These are phyloP conservation scores for Dovyalis caffra DNA, from an alignment of 345 rosid species.

Conservation along the genomic window DNA sequence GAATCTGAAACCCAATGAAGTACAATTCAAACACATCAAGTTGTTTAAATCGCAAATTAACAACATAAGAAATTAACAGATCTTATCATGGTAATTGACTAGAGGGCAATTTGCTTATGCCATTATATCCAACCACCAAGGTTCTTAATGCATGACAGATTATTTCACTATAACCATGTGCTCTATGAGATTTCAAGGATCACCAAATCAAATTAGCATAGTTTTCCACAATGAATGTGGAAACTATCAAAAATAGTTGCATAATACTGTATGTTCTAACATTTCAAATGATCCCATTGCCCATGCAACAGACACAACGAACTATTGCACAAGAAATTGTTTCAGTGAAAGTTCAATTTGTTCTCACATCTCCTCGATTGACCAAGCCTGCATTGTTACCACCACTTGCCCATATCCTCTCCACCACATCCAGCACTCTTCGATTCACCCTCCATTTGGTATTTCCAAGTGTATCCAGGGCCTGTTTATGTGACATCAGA, in stretches of 20 bases:
- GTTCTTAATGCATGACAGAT: background rate
- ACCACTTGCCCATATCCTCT: constrained; percentile 32
- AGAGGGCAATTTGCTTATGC: background rate
- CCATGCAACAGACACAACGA: background rate
- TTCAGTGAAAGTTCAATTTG: constrained; percentile 10
- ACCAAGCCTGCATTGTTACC: constrained; percentile 36
- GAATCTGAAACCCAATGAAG: constrained; percentile 24
- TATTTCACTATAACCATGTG: background rate
- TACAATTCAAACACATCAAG: background rate
- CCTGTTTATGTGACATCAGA: constrained; percentile 20
- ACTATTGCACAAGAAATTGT: background rate
- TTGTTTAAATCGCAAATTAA: background rate
- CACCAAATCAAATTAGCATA: background rate
- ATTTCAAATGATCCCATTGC: constrained; percentile 3
- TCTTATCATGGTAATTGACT: background rate
- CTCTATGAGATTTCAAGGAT: background rate
- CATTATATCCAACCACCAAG: background rate
- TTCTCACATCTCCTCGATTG: constrained; percentile 30
- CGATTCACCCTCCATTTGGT: constrained; percentile 39
- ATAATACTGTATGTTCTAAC: background rate
- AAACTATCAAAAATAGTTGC: background rate
- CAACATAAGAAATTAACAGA: background rate
- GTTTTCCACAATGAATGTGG: background rate
- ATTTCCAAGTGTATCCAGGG: constrained; percentile 33
- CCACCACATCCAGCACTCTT: constrained; percentile 33